Base-by-base conservation (phyloP, 2,329 filamentous ascomycete genomes). In the Thelonectria blattea region DNA sequence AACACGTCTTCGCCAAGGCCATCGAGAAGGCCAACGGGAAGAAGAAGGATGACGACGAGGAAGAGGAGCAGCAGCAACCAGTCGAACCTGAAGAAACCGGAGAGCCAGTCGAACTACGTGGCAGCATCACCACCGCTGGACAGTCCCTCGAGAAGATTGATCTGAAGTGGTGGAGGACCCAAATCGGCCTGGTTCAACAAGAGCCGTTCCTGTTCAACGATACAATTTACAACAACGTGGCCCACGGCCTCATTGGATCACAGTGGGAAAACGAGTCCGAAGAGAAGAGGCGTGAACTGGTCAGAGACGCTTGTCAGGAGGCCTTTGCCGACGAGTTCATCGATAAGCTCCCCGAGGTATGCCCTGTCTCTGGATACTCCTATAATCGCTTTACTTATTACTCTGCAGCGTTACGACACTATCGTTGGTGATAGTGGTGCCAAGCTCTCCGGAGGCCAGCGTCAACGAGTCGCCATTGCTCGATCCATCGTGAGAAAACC, bases 361-460 rank as follows among this genome's bases (percentile, higher is more conserved):
- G 76, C 68, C 52, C 52, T 61, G 49, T 9, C 10, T 14, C 4
- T n/a, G 7, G 6, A 17, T 9, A 10, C n/a, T 5, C 18, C 10
- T 27, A 8, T 9, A 11, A n/a, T 18, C 32, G 52, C 7, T n/a
- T 12, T 50, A 46, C 65, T 69, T 12, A 71, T 51, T 22, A 48
- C 15, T 12, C 22, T 15, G 12, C 48, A 91, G 78, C 85, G 87
- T 1, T 93, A 93, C 70, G 83, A 89, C 5, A 92, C 91, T 0
- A 76, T 84, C 9, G 91, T 95, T 1, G 92, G 92, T 1, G 91
- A 94, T 70, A 85, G 85, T 27, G 92, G 92, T 5, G 88, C 90
- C 49, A 92, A 91, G 71, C 79, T 96, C 1, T 92, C 89, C 11
- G 90, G 91, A n/a, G 92, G 92, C 1, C 92, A 96, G 73, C 85